Percentiles rank a stretch among this genome's conserved stretches.
Evolutionary conservation across 148 eudicot species (phyloP).

Genomic region (Persicaria tinctoria): DNA sequence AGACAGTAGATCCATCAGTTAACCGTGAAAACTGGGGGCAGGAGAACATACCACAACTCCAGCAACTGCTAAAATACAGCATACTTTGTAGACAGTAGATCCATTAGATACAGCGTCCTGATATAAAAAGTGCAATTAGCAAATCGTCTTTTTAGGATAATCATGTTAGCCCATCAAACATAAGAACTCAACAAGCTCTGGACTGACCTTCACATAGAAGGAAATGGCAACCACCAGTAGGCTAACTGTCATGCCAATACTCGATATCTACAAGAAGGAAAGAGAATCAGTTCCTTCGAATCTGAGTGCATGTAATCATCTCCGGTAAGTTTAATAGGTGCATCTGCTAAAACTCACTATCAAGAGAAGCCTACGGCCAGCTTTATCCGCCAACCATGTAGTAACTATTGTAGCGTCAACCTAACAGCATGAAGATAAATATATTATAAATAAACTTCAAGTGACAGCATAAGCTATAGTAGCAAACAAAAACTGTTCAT

Average conservation of each 20-base stretch:
- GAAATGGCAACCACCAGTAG: slow-evolving; percentile 63
- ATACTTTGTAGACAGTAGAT: slow-evolving; percentile 48
- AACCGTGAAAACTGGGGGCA: not conserved
- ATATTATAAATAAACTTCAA: not conserved
- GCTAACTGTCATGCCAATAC: slow-evolving; percentile 58
- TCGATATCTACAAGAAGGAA: slow-evolving; percentile 44
- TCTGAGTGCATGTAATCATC: not conserved
- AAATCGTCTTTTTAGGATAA: slow-evolving; percentile 1
- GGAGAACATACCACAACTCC: slow-evolving; percentile 47
- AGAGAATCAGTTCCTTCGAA: not conserved
- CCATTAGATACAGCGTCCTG: slow-evolving; percentile 43
- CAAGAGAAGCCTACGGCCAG: slow-evolving; percentile 81
- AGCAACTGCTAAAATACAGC: slow-evolving; percentile 57
- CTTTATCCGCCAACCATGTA: slow-evolving; percentile 78
- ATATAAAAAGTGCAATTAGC: not conserved
- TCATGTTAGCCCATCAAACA: not conserved
- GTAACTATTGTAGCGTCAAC: slow-evolving; percentile 70
- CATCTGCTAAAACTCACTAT: slow-evolving; percentile 39
- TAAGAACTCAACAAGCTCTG: not conserved
- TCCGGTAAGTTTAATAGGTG: not conserved
- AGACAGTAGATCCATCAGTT: not conserved
- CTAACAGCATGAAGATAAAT: slow-evolving; percentile 22
- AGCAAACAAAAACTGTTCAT: not conserved
- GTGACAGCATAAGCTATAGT: not conserved
- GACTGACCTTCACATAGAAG: slow-evolving; percentile 57